Evolutionary conservation across 1,139 yeast genomes (phyloP).

Genomic region (Suhomyces guaymorum): DNA sequence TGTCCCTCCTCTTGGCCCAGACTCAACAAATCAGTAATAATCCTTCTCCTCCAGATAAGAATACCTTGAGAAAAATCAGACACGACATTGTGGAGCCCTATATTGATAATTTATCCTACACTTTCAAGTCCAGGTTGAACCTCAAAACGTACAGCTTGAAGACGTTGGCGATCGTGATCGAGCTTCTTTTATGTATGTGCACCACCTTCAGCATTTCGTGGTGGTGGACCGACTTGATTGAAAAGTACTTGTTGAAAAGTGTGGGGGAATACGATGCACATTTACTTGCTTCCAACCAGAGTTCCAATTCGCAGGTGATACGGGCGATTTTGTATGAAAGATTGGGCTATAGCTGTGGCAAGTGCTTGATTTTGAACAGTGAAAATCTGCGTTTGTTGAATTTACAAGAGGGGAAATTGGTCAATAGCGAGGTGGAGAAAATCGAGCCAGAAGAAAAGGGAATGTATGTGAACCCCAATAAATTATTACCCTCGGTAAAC

Average conservation of each 20-base stretch:
- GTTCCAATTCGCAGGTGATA: conserved; percentile 42
- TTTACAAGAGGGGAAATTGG: conserved; percentile 11
- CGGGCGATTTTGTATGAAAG: conserved; percentile 45
- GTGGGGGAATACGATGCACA: conserved; percentile 43
- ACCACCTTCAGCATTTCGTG: conserved; percentile 39
- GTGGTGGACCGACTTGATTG: conserved; percentile 54
- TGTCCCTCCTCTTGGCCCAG: conserved; percentile 69
- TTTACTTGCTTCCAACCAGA: conserved; percentile 30
- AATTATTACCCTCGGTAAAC: conserved; percentile 36
- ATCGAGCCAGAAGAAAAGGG: conserved; percentile 27
- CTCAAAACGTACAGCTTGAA: conserved; percentile 64
- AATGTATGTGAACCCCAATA: conserved; percentile 37
- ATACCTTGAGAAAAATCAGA: conserved; percentile 60
- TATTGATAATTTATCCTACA: conserved; percentile 58
- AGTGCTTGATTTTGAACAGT: conserved; percentile 24
- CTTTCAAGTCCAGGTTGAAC: conserved; percentile 60
- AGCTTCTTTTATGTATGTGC: conserved; percentile 56
- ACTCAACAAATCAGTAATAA: conserved; percentile 36
- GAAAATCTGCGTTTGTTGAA: conserved; percentile 17
- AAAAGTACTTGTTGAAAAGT: conserved; percentile 44
- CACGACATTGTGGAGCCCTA: conserved; percentile 66
- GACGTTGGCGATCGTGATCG: conserved; percentile 40
- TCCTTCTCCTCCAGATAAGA: conserved; percentile 37
- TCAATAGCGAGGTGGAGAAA: conserved; percentile 1
- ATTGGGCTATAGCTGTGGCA: conserved; percentile 41